phyloP scores from a whole-genome alignment of 2,329 filamentous ascomycete species.

The Sporothrix phasma region DNA sequence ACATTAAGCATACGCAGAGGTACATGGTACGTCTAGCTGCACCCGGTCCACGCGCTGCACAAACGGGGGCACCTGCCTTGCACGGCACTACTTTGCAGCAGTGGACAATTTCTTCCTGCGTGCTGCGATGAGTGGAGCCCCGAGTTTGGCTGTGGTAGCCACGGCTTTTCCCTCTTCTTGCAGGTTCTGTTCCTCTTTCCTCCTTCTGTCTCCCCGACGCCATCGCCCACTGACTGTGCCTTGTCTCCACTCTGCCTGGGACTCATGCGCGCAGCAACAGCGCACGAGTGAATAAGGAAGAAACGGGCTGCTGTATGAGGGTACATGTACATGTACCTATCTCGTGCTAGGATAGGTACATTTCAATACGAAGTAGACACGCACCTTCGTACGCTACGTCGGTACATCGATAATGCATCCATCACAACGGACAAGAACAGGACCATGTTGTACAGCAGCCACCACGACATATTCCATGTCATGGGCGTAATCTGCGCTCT shows the following conservation, averaged over 20 bases:
- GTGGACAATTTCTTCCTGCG: constrained; percentile 5
- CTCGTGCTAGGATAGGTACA: constrained; percentile 1
- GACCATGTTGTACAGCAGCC: background rate
- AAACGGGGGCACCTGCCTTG: constrained; percentile 3
- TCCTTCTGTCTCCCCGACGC: background rate
- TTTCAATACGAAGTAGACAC: background rate
- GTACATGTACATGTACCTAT: background rate
- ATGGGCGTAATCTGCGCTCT: background rate
- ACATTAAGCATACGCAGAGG: background rate
- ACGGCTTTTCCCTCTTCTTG: constrained; percentile 1
- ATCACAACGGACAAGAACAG: background rate
- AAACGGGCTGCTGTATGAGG: background rate
- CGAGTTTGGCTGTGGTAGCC: background rate
- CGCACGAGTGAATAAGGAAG: background rate
- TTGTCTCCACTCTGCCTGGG: constrained; percentile 4
- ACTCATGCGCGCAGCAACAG: constrained; percentile 7
- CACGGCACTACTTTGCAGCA: background rate
- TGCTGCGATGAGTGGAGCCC: constrained; percentile 3
- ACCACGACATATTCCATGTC: background rate
- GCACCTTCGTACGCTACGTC: background rate
- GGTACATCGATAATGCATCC: constrained; percentile 14
- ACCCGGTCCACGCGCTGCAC: background rate
- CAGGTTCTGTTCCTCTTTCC: background rate
- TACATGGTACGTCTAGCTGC: background rate
- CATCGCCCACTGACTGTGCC: constrained; percentile 1